Conservation (phyloP, 352 stramenopile species). For the Thraustochytrium aureum region DNA sequence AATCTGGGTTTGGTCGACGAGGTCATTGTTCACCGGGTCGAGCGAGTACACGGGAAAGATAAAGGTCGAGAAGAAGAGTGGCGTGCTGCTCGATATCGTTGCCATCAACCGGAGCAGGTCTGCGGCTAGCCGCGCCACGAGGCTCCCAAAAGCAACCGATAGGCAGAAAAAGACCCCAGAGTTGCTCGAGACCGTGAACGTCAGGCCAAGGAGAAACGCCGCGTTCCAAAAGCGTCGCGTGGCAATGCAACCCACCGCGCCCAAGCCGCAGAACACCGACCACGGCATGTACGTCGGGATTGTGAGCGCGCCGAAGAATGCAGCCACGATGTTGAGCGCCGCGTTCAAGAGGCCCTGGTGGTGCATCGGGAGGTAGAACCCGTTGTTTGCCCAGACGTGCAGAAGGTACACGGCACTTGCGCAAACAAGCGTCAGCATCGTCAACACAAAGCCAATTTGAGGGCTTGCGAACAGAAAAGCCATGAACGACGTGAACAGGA, state of each 20-base stretch:
- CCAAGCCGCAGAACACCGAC: too few relatives aligned
- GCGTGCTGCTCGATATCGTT: constrained; percentile 17
- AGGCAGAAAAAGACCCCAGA: constrained; percentile 68
- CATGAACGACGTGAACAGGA: constrained; percentile 70
- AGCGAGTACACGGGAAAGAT: constrained; percentile 85
- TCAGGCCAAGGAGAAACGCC: too few relatives aligned
- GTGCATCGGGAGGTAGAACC: constrained; percentile 69
- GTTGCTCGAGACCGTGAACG: constrained; percentile 62
- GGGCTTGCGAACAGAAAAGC: constrained; percentile 71
- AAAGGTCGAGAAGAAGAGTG: constrained; percentile 76
- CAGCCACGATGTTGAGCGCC: constrained; percentile 61
- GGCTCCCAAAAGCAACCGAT: constrained; percentile 56
- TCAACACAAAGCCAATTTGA: constrained; percentile 64
- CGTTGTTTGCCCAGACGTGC: constrained; percentile 76
- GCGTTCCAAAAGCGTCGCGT: too few relatives aligned
- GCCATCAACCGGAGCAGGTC: constrained; percentile 8
- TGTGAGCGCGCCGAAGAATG: constrained; percentile 60
- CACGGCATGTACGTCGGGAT: too few relatives aligned
- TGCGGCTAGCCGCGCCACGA: constrained; percentile 50
- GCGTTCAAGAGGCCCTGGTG: constrained; percentile 65
- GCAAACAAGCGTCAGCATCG: constrained; percentile 61
- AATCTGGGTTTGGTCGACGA: constrained; percentile 76
- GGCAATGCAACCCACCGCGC: too few relatives aligned
- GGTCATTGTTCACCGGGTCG: constrained; percentile 82
- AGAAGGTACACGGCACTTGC: constrained; percentile 67